Base-by-base conservation (phyloP, 495 filamentous ascomycete genomes). In the Lichenothelia convexa region DNA sequence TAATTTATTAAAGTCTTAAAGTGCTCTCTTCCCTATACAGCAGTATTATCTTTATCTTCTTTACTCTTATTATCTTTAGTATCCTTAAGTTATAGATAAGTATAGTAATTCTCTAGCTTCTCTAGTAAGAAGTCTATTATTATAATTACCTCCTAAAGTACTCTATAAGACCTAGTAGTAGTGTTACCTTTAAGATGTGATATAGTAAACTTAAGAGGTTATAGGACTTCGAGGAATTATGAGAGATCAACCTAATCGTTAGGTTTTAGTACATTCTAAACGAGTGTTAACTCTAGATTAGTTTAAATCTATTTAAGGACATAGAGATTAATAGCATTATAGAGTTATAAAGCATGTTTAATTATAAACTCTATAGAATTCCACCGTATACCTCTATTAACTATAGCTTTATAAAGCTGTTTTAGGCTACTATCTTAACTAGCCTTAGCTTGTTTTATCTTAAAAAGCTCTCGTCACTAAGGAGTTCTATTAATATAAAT, bases 381-480 rank as follows among this genome's bases (percentile, higher is more conserved):
- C 39, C 34, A 41, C 3, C 39, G 32, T 12, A 41, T 32, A 33
- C 39, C 39, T 17, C 18, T 36, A 36, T 41, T 32, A 15, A 16
- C 18, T 13, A 19, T 36, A 2, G 36, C 22, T 12, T 21, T 18
- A 2, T 35, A 19, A 13, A 13, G 24, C 24, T 27, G 7, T 27
- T 7, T 27, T 11, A 29, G 12, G 8, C 4, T 5, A 9, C 17
- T 9, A 35, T 37, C 16, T 22, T 41, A 6, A n/a, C 26, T 21
- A 38, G 38, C 38, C 18, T 40, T 32, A 15, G 8, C 12, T 19
- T 41, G 34, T 9, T n/a, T 18, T 8, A 13, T 13, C 21, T 17
- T 27, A 23, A 41, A 41, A 4, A 18, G 13, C 11, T 17, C n/a
- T 2, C 3, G 5, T 3, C 39, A 22, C 33, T 41, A 19, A 16